Evolutionary conservation across 352 stramenopile genomes (phyloP).

Genomic region (Globisporangium splendens): DNA sequence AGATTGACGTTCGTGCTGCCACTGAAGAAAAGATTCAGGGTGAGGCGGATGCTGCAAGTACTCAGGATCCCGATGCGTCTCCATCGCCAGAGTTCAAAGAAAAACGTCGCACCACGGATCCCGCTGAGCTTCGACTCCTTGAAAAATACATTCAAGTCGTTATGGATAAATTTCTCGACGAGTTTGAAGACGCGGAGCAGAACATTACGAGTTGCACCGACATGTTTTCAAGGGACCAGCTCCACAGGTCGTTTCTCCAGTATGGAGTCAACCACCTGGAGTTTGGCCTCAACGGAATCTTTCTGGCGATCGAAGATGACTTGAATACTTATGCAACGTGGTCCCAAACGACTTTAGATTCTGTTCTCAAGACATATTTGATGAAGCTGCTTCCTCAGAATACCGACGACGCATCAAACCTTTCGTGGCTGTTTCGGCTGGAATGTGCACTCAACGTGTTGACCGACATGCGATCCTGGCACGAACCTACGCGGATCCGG

Average conservation of each 20-base stretch:
- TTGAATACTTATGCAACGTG: neutral
- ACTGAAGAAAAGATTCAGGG: neutral
- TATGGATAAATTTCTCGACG: neutral
- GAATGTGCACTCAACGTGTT: conserved; percentile 15
- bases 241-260: conserved; percentile 8
- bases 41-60: neutral
- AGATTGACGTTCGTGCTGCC: neutral
- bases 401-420: neutral
- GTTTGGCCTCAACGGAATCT: conserved; percentile 12
- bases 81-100: neutral
- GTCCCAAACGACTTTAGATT: neutral
- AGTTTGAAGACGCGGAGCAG: conserved; percentile 4
- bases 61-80: neutral
- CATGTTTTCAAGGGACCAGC: conserved; percentile 10
- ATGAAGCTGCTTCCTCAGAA: neutral
- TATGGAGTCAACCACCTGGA: conserved; percentile 12
- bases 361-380: neutral
- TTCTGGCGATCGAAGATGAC: conserved; percentile 13
- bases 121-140: neutral
- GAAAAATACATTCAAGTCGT: neutral
- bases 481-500: conserved; percentile 13
- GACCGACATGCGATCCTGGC: conserved; percentile 14
- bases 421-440: conserved; percentile 9
- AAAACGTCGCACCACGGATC: too few species aligned
- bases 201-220: neutral